Base-by-base conservation (phyloP, 129 eudicot genomes). In the Flaveria ramosissima region DNA sequence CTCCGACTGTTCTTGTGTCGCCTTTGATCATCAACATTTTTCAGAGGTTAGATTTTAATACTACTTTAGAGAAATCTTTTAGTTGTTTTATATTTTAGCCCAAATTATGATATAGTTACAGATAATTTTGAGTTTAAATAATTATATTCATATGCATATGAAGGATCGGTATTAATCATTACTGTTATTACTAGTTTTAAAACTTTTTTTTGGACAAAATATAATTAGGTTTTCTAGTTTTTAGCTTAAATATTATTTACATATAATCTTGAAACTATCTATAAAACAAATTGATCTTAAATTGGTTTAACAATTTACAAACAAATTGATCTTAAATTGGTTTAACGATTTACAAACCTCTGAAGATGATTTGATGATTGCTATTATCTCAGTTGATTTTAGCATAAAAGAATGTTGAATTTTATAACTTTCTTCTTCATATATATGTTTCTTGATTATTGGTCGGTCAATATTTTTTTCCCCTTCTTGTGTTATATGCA, bases 11-110 rank as follows among this genome's bases (percentile, higher is more conserved):
- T 77, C 52, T 42, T 53, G 15, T 50, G 17, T 48, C 70, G 41
- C 64, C 47, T 45, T 43, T 51, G 73, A 50, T 79, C 73, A 41
- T 72, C 78, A 52, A 4, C 83, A 50, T 73, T 80, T 73, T 17
- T 57, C 20, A 19, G 80, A 80, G 84, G 80, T 80, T 74, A 56
- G 70, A 53, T 53, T 55, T 0, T 45, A 20, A 23, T 57, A 19
- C 0, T 19, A 14, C 8, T 12, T 13, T 32, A 6, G 53, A 47
- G 20, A 7, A 23, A 61, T 24, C 27, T 9, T 17, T 46, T 7
- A 9, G 8, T 7, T 47, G 20, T 26, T 56, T 13, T 73, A 19
- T 3, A 27, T 20, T 46, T 60, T 26, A 43, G 4, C 41, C 30
- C 45, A 59, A 26, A 11, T 69, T 55, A 46, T 30, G 50, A 30